A percentile compares a stretch with the other conserved stretches of the same genome.
These are phyloP conservation scores for Besnoitia besnoiti DNA, from an alignment of 169 alveolate genomes.

Conservation along the genomic window DNA sequence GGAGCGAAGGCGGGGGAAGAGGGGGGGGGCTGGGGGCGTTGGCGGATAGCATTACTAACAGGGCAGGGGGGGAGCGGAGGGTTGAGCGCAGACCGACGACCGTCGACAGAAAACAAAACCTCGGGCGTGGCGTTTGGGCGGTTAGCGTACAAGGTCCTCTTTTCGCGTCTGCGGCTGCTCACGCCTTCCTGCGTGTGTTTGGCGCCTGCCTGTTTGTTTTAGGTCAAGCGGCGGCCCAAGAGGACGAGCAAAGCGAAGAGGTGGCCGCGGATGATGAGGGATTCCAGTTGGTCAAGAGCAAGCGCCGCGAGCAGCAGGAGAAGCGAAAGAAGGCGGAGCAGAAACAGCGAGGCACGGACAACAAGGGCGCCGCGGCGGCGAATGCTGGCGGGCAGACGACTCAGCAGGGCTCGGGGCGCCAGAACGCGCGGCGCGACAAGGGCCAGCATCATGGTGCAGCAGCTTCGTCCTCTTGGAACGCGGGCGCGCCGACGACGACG, in stretches of 20 bases:
- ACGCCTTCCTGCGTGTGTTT: no score
- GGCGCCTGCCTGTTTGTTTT: no score
- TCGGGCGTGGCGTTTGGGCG: no score
- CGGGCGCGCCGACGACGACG: slow-evolving; percentile 1
- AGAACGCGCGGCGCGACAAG: slow-evolving; percentile 42
- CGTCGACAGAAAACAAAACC: no score
- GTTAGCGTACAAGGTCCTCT: no score
- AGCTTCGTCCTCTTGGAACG: slow-evolving; percentile 17
- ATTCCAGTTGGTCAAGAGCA: slow-evolving; percentile 50
- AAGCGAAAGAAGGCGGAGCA: slow-evolving; percentile 39
- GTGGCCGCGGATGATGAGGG: slow-evolving; percentile 61
- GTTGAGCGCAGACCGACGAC: no score
- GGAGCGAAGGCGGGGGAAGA: no score
- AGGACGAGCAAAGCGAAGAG: neutral
- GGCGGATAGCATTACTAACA: no score
- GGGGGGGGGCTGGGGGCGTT: no score
- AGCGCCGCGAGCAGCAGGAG: slow-evolving; percentile 60
- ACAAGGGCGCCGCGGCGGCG: slow-evolving; percentile 51
- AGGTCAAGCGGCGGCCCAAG: slow-evolving; percentile 4
- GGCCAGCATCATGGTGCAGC: slow-evolving; percentile 39
- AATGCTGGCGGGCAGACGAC: slow-evolving; percentile 18
- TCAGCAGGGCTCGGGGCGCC: slow-evolving; percentile 44
- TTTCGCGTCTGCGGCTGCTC: no score
- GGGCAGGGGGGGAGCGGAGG: no score
- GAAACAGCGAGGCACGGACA: slow-evolving; percentile 28